Evolutionary conservation across 805 yeast species (phyloP), one percentile per base, ranked within the genome.

Genomic region (Myxozyma udenii): DNA sequence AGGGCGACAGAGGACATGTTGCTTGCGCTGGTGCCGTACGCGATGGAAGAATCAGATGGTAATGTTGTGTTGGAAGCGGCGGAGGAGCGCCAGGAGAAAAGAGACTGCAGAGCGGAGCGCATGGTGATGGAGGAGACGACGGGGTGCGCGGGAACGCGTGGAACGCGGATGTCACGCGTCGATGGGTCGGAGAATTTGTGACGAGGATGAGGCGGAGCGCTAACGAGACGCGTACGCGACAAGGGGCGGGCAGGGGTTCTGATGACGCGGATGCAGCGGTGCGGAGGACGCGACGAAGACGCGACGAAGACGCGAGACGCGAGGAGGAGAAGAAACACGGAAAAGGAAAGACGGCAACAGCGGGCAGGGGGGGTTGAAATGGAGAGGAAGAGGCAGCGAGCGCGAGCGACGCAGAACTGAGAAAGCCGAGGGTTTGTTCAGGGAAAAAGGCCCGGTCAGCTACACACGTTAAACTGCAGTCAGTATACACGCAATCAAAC

Each of bases 1-100:
- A 25, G 19, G 21, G 44, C 21, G 44, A 32, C 18, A 30, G 44
- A 40, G 25, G 50, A 39, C 32, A 46, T 28, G 33, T 28, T 28
- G 33, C 14, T n/a, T n/a, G n/a, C n/a, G n/a, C n/a, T n/a, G n/a
- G n/a, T n/a, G n/a, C 33, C 33, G 33, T 9, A 14, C 9, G 33
- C 33, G 33, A 28, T 9, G 33, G 12, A 14, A 14, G 14, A 14
- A 14, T 28, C 33, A 9, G 33, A 9, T 28, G 33, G 9, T 28
- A 14, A 9, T 28, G 33, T 14, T 28, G 33, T 14, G 9, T 9
- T 14, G 9, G 33, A 9, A 14, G 33, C 33, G 9, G 33, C 33
- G 9, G 33, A 9, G 33, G 33, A n/a, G 33, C 33, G 33, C 33
- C 33, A 28, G 33, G 33, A 28, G 12, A 14, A 28, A 14, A 28